Evolutionary conservation across 495 filamentous ascomycete species (phyloP).

Genomic region (Pseudomonodictys pantanalensis): DNA sequence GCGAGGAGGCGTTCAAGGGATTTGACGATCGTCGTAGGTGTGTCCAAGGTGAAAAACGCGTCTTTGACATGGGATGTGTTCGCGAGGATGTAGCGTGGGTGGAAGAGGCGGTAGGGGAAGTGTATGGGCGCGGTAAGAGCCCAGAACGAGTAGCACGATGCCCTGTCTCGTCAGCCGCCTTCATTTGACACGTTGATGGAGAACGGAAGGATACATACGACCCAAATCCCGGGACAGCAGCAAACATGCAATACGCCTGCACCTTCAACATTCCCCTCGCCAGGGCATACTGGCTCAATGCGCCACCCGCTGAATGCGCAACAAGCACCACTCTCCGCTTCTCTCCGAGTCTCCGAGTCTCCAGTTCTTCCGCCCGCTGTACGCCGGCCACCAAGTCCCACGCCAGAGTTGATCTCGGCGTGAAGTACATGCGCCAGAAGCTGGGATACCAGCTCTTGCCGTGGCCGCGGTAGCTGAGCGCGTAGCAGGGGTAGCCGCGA

Average conservation of each 20-base stretch:
- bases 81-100: conserved; percentile 50
- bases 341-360: conserved; percentile 15
- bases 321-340: conserved; percentile 43
- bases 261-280: conserved; percentile 41
- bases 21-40: conserved; percentile 34
- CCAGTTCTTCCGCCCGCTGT: conserved; percentile 33
- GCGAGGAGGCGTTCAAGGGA: conserved; percentile 41
- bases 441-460: conserved; percentile 49
- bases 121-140: conserved; percentile 42
- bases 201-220: conserved; percentile 38
- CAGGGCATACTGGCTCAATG: conserved; percentile 47
- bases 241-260: conserved; percentile 43
- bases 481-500: conserved; percentile 46
- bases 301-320: conserved; percentile 50
- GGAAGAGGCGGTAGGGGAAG: conserved; percentile 47
- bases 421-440: conserved; percentile 42
- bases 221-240: conserved; percentile 41
- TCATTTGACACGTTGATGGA: background rate
- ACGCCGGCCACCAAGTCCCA: conserved; percentile 45
- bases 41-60: conserved; percentile 45
- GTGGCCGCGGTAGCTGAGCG: conserved; percentile 51
- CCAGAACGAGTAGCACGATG: conserved; percentile 48
- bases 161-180: conserved; percentile 28
- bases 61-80: conserved; percentile 43
- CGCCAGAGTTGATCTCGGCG: conserved; percentile 43